Conservation (phyloP, 2,329 filamentous ascomycete species). For the Penicillium verrucosum region DNA sequence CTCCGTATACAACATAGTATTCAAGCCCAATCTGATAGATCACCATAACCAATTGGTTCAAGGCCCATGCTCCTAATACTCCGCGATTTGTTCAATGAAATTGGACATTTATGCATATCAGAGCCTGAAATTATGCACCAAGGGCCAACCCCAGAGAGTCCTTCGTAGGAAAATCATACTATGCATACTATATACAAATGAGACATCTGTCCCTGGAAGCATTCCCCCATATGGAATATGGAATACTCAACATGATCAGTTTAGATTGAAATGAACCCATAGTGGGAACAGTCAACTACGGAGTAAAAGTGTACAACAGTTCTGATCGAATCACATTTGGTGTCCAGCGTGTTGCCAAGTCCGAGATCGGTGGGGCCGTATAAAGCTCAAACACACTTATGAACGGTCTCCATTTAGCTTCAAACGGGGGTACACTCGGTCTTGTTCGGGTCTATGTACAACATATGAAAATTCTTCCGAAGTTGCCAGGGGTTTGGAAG, state of each 20-base stretch:
- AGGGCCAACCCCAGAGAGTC: not conserved
- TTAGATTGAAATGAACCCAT: not conserved
- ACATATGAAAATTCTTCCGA: not conserved
- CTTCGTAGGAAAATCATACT: not conserved
- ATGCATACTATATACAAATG: too few species aligned
- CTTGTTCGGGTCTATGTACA: too few species aligned
- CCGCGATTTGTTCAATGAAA: not conserved
- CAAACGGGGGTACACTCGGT: not conserved
- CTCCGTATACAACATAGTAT: not conserved
- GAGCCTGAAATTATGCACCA: not conserved
- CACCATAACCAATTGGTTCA: conserved; percentile 26
- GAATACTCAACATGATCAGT: not conserved
- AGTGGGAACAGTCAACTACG: not conserved
- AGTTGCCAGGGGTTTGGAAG: not conserved
- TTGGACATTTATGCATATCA: conserved; percentile 1
- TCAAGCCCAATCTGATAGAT: conserved; percentile 26
- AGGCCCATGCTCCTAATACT: conserved; percentile 18
- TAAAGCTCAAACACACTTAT: conserved; percentile 37
- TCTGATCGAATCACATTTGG: not conserved
- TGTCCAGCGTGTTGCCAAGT: conserved; percentile 17
- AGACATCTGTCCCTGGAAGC: not conserved
- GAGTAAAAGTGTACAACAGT: too few species aligned
- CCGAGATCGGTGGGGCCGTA: conserved; percentile 24
- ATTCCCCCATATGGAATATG: not conserved
- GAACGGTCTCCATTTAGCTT: conserved; percentile 16